Evolutionary conservation across 2,329 filamentous ascomycete genomes (phyloP), one percentile per base, ranked within the genome.

Genomic region (Rhynchosporium agropyri): DNA sequence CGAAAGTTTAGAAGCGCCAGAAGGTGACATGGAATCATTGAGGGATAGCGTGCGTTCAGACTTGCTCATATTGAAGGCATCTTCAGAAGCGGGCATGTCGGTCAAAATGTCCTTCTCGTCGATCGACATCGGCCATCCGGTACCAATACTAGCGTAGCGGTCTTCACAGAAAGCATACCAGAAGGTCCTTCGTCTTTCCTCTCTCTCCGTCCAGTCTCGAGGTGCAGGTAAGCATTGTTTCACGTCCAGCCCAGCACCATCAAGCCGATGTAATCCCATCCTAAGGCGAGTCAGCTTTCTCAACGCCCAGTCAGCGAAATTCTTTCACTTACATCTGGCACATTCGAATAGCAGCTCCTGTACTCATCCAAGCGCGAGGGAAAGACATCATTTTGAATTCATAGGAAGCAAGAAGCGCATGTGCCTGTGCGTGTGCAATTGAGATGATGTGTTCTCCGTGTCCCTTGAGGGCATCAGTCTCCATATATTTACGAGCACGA

Each of bases 351-450:
- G 89, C 89, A 65, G 90, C 83, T 28, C 94, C 95, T 2, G 91
- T 89, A 69, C 91, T 97, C 79, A 97, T 86, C 95, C 95, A 98
- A 0, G 95, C 95, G 68, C 95, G 83, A 1, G 95, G 94, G 70
- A 98, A 98, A 75, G 92, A 96, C 91, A 98, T 97, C 83, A 91
- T 90, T 78, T 94, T 97, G 80, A 97, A 98, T 76, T 99, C 95
- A 71, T 96, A 97, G 0, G 84, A 87, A 5, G 88, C 85, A 54
- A 96, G 81, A 26, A 98, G 79, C 31, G 87, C 81, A 83, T 96
- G 96, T 0, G 91, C 86, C 75, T 99, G 95, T 57, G 89, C 90
- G 75, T 97, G 91, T 15, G 89, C 88, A 36, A 97, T 81, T 1
- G 89, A 94, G 68, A 97, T 90, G 74, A 96, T 90, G 68, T 88